These are phyloP conservation scores for Trichomonascus vanleenenianus DNA, from an alignment of 805 yeast genomes.

Conservation along the genomic window DNA sequence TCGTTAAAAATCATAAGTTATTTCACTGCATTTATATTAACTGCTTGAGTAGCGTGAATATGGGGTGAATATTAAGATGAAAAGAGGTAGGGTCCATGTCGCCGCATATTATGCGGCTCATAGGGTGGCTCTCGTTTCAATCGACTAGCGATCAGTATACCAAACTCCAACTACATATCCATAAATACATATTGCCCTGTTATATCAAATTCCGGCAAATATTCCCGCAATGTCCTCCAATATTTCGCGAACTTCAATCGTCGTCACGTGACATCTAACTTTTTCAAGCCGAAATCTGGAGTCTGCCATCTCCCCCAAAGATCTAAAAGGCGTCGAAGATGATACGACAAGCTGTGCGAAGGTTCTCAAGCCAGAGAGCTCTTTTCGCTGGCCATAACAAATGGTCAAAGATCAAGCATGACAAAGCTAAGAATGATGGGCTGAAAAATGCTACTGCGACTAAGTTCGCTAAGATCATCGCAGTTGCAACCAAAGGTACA, in stretches of 20 bases:
- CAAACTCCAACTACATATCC: too few species aligned
- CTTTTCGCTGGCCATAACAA: slow-evolving; percentile 70
- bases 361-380: not conserved
- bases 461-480: slow-evolving; percentile 63
- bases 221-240: not conserved
- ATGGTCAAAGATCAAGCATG: slow-evolving; percentile 93
- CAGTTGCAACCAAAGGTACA: slow-evolving; percentile 47
- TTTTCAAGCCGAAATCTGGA: not conserved
- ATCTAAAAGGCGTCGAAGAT: not conserved
- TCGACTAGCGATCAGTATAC: too few species aligned
- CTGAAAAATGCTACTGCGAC: slow-evolving; percentile 61
- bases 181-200: too few species aligned
- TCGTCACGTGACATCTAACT: not conserved
- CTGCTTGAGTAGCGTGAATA: too few species aligned
- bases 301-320: not conserved
- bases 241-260: not conserved
- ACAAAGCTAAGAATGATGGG: slow-evolving; percentile 88
- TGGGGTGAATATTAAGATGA: too few species aligned
- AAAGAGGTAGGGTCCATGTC: too few species aligned
- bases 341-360: slow-evolving; percentile 1
- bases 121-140: too few species aligned
- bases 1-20: too few species aligned
- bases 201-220: not conserved
- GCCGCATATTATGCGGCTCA: too few species aligned
- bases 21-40: too few species aligned